Evolutionary conservation across 495 filamentous ascomycete species (phyloP), one percentile per base, ranked within the genome.

Genomic region (Aspergillus heteromorphus): DNA sequence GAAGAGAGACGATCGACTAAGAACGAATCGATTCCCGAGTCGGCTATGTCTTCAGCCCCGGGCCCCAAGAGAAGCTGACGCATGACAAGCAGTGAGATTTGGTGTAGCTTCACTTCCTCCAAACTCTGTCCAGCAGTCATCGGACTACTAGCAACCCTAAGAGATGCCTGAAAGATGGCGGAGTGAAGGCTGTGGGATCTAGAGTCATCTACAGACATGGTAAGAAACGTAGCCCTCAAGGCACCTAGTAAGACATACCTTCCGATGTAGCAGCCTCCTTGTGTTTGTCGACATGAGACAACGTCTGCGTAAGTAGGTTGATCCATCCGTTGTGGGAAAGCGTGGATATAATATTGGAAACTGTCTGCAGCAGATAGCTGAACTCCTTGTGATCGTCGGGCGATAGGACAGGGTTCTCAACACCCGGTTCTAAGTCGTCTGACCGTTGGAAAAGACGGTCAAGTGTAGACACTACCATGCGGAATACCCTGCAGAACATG

Each of bases 21-120:
- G 19, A 80, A 58, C 11, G 79, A 70, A 64, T 96, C 91, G 30
- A 96, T 75, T 45, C 88, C 83, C 19, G 91, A 74, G 40, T 84
- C 79, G 7, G 81, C 79, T 23, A 95, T 64, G 11, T 80, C 73
- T 48, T 82, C 74, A 20, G 86, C 79, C 55, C 83, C 86, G 4
- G 86, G 87, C 16, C 86, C 87, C 9, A 87, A 67, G 14, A 92
- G 79, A 51, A 95, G 82, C 58, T 88, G 86, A 49, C 87, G 87
- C 57, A 95, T 76, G 19, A 89, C 79, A 9, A 82, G 77, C 29
- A 95, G 73, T 4, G 90, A 81, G 34, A 76, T 81, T 54, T 86
- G 83, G 60, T 89, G 86, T 13, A 96, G 48, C 47, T 58, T 66
- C 48, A 75, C 68, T 40, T 68, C 65, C 30, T 76, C 74, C 0